Evolutionary conservation across 331 rosid genomes (phyloP), one percentile per base, ranked within the genome.

Genomic region (Acacia concinna): DNA sequence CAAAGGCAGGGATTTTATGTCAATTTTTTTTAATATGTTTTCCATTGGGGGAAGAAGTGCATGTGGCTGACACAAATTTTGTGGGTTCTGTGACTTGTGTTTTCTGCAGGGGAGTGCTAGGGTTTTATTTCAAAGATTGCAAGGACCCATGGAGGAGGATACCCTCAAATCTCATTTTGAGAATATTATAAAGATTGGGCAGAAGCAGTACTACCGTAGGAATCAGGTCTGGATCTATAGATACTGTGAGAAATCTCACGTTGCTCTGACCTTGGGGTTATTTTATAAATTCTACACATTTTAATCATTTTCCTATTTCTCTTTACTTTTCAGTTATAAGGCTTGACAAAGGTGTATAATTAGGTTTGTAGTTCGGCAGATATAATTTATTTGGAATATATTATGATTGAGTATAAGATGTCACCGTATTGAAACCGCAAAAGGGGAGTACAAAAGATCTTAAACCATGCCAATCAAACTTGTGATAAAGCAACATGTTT

Each of bases 91-190:
- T 68, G 78, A 38, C 5, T 85, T 79, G 67, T 57, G 37, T 78
- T 73, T 71, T 81, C 72, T 79, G 83, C 95, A 96, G 99, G 99
- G 99, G 60, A 96, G 99, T 87, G 99, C 99, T 62, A 88, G 98
- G 65, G 98, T 93, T 80, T 88, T 96, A 86, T 96, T 96, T 89
- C 97, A 91, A 84, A 93, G 95, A 64, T 84, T 96, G 87, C 97
- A 93, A 83, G 98, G 88, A 84, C 99, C 99, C 69, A 84, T 91
- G 98, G 99, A 96, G 85, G 99, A 96, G 86, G 98, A 96, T 54
- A 84, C 97, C 3, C 86, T 96, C 66, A 96, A 89, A 85, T 86
- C 91, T 74, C 99, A 96, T 89, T 96, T 96, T 84, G 99, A 96
- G 57, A 96, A 88, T 82, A 96, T 96, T 32, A 89, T 93, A 73